Conservation (phyloP, 352 stramenopile genomes). For the Pythium apleroticum region DNA sequence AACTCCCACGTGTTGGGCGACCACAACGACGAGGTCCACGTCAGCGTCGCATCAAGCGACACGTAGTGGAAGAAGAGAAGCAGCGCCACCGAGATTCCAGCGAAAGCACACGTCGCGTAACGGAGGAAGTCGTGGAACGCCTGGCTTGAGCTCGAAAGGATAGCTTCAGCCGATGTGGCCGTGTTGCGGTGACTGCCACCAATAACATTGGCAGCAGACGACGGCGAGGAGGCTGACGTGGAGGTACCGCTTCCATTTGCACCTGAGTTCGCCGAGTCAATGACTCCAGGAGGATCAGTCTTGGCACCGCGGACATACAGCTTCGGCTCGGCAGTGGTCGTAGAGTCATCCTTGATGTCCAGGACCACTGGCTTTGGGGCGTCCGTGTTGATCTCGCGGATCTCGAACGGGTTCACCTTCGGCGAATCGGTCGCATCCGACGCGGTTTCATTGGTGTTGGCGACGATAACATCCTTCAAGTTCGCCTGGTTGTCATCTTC, state of each 20-base stretch:
- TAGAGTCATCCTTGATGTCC: slow-evolving; percentile 39
- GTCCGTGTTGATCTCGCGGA: slow-evolving; percentile 33
- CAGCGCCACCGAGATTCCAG: slow-evolving; percentile 59
- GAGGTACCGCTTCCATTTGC: neutral
- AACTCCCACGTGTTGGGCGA: slow-evolving; percentile 81
- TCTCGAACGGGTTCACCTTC: slow-evolving; percentile 48
- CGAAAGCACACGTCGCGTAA: slow-evolving; percentile 49
- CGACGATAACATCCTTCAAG: slow-evolving; percentile 20
- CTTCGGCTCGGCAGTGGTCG: slow-evolving; percentile 33
- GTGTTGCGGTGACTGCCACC: slow-evolving; percentile 33
- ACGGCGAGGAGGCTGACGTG: neutral
- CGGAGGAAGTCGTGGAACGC: slow-evolving; percentile 61
- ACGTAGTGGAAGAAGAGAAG: slow-evolving; percentile 72
- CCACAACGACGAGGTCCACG: slow-evolving; percentile 50
- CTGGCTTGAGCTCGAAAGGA: slow-evolving; percentile 45
- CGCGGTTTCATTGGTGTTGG: slow-evolving; percentile 3
- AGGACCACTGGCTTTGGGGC: slow-evolving; percentile 48
- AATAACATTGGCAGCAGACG: slow-evolving; percentile 41
- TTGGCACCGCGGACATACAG: slow-evolving; percentile 49
- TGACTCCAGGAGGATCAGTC: neutral
- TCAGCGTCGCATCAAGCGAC: slow-evolving; percentile 44
- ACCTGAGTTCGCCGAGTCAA: neutral
- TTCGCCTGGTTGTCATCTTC: slow-evolving; percentile 9
- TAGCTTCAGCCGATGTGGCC: slow-evolving; percentile 41
- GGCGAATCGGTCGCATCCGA: slow-evolving; percentile 4